Evolutionary conservation across 1,284 basidiomycete genomes (phyloP).

Genomic region (Rugiboletus extremiorientalis): DNA sequence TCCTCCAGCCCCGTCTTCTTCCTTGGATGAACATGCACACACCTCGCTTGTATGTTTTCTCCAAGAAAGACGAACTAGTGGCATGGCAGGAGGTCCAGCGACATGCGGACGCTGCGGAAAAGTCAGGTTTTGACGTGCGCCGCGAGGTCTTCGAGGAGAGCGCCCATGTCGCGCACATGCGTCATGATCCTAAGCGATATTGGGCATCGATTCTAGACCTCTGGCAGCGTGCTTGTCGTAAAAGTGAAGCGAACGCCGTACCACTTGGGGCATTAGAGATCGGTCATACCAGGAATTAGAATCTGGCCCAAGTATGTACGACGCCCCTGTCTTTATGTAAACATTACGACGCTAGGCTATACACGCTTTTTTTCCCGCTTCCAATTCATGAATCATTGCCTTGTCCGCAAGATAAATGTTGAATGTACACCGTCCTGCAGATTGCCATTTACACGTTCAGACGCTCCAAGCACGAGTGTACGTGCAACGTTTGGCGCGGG

Average conservation of each 20-base stretch:
- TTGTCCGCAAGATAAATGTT: too few relatives aligned
- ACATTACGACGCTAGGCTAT: too few relatives aligned
- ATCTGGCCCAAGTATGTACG: too few relatives aligned
- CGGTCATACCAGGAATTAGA: too few relatives aligned
- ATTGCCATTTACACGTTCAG: too few relatives aligned
- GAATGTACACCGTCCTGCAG: too few relatives aligned
- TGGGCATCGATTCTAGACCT: constrained; percentile 24
- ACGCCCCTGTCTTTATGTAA: too few relatives aligned
- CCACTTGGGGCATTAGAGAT: too few relatives aligned
- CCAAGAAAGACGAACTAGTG: constrained; percentile 48
- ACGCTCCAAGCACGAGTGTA: too few relatives aligned
- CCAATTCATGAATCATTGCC: too few relatives aligned
- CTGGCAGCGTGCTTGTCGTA: constrained; percentile 23
- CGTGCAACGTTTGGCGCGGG: too few relatives aligned
- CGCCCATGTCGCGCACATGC: constrained; percentile 56
- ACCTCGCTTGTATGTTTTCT: constrained; percentile 56
- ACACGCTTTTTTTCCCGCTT: too few relatives aligned
- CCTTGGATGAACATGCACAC: constrained; percentile 46
- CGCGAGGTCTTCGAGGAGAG: constrained; percentile 47
- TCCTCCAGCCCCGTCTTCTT: constrained; percentile 39
- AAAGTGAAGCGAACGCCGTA: neutral
- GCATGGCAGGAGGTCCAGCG: constrained; percentile 41
- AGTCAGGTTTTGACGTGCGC: constrained; percentile 38
- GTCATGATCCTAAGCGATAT: constrained; percentile 41
- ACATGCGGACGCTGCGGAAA: constrained; percentile 40